A percentile compares a stretch with the other conserved stretches of the same genome.
Conservation (phyloP, 2,329 filamentous ascomycete species). For the Berkeleyomyces basicola region DNA sequence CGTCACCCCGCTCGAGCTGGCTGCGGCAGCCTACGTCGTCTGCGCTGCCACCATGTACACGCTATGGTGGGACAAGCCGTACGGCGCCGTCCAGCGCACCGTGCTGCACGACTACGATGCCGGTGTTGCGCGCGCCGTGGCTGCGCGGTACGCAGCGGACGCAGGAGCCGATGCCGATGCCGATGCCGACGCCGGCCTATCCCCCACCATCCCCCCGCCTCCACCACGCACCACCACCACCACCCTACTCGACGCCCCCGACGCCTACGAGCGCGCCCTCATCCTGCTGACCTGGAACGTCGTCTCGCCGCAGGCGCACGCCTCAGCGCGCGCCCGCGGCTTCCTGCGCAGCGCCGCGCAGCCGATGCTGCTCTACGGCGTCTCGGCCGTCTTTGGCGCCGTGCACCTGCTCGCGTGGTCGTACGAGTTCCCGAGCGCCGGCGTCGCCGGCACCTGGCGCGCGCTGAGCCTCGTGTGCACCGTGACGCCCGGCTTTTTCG, state of each 20-base stretch:
- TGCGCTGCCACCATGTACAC: conserved; percentile 21
- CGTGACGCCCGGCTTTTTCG: background rate
- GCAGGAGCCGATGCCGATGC: too few species aligned
- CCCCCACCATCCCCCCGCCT: too few species aligned
- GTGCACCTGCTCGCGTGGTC: conserved; percentile 1
- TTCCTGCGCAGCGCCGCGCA: background rate
- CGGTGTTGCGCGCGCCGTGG: background rate
- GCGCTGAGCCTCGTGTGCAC: background rate
- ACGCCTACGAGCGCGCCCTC: background rate
- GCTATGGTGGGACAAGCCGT: conserved; percentile 22
- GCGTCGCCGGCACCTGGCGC: background rate
- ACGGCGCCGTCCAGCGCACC: conserved; percentile 3
- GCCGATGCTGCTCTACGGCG: background rate
- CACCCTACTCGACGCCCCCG: background rate
- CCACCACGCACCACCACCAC: background rate
- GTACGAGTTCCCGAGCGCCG: background rate
- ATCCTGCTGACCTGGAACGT: background rate
- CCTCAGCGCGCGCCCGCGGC: too few species aligned
- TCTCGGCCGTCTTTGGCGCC: background rate
- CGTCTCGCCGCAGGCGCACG: too few species aligned
- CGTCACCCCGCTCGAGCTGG: conserved; percentile 22
- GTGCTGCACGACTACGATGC: conserved; percentile 2
- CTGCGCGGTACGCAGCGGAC: background rate
- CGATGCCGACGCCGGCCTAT: too few species aligned
- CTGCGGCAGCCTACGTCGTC: conserved; percentile 21